These are phyloP conservation scores for Arachis monticola DNA, from an alignment of 331 rosid species.

Conservation along the genomic window DNA sequence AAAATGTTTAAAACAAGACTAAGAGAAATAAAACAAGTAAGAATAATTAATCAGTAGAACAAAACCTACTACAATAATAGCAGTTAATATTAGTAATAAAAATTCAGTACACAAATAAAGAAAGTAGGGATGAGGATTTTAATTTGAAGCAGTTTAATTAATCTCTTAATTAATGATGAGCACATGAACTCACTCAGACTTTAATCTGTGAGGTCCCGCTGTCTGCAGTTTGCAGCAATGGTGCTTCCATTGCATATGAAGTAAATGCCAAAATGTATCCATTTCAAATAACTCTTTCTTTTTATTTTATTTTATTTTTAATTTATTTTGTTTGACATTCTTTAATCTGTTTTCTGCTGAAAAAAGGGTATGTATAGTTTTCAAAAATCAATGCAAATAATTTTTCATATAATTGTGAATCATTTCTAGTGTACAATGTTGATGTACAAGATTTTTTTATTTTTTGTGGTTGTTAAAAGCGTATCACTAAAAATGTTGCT, in stretches of 20 bases:
- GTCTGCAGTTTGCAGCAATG: slow-evolving; percentile 44
- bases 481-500: too few relatives aligned
- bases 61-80: slow-evolving; percentile 16
- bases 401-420: too few relatives aligned
- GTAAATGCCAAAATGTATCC: slow-evolving; percentile 44
- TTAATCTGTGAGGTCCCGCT: slow-evolving; percentile 47
- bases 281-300: slow-evolving; percentile 35
- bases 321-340: neutral
- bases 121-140: too few relatives aligned
- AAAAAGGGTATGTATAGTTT: too few relatives aligned
- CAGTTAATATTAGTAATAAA: neutral
- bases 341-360: neutral
- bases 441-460: too few relatives aligned
- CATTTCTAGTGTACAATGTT: too few relatives aligned
- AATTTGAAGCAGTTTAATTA: too few relatives aligned
- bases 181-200: slow-evolving; percentile 48
- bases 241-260: slow-evolving; percentile 43
- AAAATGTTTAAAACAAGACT: slow-evolving; percentile 7
- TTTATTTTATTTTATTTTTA: neutral
- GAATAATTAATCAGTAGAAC: neutral
- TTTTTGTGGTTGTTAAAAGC: too few relatives aligned
- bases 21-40: neutral
- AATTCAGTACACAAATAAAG: too few relatives aligned
- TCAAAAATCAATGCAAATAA: too few relatives aligned
- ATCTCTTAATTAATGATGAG: slow-evolving; percentile 20